Conservation (phyloP, 768 basidiomycete species). For the Ramaria sp. region DNA sequence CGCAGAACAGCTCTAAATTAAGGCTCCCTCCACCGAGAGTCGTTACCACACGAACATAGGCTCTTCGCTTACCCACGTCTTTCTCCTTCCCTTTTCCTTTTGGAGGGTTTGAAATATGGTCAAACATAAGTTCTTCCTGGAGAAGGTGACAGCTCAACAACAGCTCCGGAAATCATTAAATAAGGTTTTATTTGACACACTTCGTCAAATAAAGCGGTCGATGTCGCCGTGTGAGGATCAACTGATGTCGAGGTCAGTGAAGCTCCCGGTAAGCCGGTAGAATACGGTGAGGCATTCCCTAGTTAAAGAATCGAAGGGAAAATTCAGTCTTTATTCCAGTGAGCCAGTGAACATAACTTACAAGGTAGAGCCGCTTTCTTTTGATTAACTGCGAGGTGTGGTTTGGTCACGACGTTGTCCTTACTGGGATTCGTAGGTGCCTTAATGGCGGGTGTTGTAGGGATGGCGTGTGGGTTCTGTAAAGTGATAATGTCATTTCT, state of each 20-base stretch:
- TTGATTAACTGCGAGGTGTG: neutral
- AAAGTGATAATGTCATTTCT: constrained; percentile 89
- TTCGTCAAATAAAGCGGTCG: constrained; percentile 93
- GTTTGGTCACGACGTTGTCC: constrained; percentile 11
- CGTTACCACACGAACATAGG: constrained; percentile 93
- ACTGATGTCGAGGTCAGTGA: constrained; percentile 90
- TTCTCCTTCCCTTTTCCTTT: constrained; percentile 92
- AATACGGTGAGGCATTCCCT: constrained; percentile 93
- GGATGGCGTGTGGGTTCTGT: constrained; percentile 80
- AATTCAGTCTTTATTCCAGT: neutral
- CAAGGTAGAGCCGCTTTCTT: constrained; percentile 22
- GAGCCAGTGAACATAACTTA: neutral
- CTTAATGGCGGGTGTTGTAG: constrained; percentile 38
- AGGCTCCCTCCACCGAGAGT: constrained; percentile 78
- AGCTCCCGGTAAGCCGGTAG: constrained; percentile 82
- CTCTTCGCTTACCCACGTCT: constrained; percentile 81
- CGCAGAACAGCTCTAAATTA: constrained; percentile 80
- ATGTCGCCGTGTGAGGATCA: constrained; percentile 58
- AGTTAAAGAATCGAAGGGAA: neutral
- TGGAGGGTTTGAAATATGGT: constrained; percentile 69
- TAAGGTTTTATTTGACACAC: constrained; percentile 23
- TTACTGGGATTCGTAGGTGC: constrained; percentile 17
- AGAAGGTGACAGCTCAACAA: neutral
- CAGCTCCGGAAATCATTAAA: neutral
- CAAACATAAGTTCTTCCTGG: constrained; percentile 96